Evolutionary conservation across 2,329 filamentous ascomycete genomes (phyloP).

Genomic region (Alternaria brassicae): DNA sequence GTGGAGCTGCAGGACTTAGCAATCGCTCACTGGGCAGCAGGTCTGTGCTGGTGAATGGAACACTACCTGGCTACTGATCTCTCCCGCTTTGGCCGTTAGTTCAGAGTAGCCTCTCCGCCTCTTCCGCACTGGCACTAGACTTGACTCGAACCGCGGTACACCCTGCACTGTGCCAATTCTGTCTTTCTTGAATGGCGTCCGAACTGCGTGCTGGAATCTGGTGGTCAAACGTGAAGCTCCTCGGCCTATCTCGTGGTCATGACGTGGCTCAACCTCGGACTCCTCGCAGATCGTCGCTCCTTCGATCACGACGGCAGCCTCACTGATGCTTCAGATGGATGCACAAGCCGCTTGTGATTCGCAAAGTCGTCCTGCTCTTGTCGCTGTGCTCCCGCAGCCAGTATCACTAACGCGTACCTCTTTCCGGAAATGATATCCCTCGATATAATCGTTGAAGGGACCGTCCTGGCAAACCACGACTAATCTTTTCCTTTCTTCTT

Average conservation of each 20-base stretch:
- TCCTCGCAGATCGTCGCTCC: conserved; percentile 1
- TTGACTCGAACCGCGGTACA: conserved; percentile 8
- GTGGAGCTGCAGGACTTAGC: conserved; percentile 22
- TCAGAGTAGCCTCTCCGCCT: conserved; percentile 20
- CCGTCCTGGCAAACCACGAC: conserved; percentile 2
- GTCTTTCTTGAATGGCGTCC: background rate
- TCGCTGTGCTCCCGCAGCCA: conserved; percentile 18
- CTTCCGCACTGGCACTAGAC: conserved; percentile 17
- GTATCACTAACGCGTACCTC: conserved; percentile 21
- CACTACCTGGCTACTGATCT: conserved; percentile 15
- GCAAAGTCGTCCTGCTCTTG: conserved; percentile 18
- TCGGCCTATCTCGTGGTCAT: conserved; percentile 9
- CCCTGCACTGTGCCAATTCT: conserved; percentile 6
- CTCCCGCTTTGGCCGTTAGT: conserved; percentile 27
- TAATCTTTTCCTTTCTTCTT: too few species aligned
- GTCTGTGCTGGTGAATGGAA: conserved; percentile 15
- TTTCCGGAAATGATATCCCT: conserved; percentile 17
- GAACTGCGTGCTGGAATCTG: background rate
- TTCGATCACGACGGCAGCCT: conserved; percentile 3
- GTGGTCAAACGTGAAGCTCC: background rate
- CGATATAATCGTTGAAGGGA: conserved; percentile 14
- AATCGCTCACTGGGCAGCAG: conserved; percentile 1
- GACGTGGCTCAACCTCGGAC: conserved; percentile 6
- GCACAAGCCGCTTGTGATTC: conserved; percentile 2
- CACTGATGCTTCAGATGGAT: background rate